Evolutionary conservation across 139 green algal genomes (phyloP).

Genomic region (Chlamydomonas schloesseri): DNA sequence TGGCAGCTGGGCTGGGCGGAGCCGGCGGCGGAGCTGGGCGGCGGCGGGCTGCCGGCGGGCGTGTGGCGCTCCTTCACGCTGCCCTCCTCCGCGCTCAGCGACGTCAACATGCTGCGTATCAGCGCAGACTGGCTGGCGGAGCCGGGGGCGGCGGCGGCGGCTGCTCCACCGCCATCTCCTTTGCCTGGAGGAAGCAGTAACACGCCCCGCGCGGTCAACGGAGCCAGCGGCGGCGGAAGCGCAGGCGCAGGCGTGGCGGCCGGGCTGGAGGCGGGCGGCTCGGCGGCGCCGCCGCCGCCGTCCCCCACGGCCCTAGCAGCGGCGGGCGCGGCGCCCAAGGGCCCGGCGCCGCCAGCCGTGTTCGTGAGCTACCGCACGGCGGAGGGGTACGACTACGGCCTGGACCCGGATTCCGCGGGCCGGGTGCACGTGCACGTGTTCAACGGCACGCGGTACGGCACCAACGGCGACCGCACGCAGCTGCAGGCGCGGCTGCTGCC

Average conservation of each 20-base stretch:
- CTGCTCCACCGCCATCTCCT: neutral
- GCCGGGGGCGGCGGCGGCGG: neutral
- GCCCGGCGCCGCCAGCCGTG: too few relatives aligned
- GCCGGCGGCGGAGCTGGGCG: neutral
- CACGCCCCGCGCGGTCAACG: too few relatives aligned
- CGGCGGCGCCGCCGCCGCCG: too few relatives aligned
- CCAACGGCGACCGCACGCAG: neutral
- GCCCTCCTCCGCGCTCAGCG: neutral
- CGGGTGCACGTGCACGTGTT: neutral
- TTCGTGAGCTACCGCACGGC: neutral
- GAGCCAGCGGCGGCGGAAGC: too few relatives aligned
- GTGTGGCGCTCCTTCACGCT: neutral
- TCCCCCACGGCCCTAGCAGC: too few relatives aligned
- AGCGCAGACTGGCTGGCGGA: neutral
- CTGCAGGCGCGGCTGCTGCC: neutral
- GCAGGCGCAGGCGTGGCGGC: too few relatives aligned
- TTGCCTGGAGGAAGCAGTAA: too few relatives aligned
- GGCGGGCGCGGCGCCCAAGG: too few relatives aligned
- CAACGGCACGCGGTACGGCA: conserved; percentile 16
- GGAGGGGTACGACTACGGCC: neutral
- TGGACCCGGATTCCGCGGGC: neutral
- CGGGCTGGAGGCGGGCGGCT: too few relatives aligned
- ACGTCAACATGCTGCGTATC: neutral
- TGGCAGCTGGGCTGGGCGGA: conserved; percentile 45
- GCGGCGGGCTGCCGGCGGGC: neutral